These are phyloP conservation scores for Seminavis robusta DNA, from an alignment of 108 stramenopile species.

Conservation along the genomic window DNA sequence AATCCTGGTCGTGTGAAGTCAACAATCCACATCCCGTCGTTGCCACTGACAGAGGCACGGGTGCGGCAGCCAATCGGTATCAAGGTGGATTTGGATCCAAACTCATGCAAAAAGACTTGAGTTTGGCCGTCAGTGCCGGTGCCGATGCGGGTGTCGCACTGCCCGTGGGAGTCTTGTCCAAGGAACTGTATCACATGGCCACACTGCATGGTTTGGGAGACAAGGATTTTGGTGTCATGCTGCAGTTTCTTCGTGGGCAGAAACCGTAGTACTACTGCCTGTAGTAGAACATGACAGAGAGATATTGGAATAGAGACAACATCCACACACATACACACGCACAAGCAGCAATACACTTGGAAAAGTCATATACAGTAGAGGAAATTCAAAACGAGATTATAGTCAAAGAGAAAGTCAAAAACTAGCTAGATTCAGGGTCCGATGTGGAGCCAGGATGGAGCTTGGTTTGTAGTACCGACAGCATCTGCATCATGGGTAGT, in stretches of 20 bases:
- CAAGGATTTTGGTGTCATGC: slow-evolving; percentile 75
- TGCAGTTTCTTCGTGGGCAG: slow-evolving; percentile 55
- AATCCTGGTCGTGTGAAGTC: slow-evolving; percentile 90
- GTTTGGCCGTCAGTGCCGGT: slow-evolving; percentile 68
- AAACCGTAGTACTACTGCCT: not conserved
- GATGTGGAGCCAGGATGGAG: no score
- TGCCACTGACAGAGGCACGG: slow-evolving; percentile 35
- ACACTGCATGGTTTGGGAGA: slow-evolving; percentile 41
- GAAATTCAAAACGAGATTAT: no score
- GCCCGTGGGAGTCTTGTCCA: slow-evolving; percentile 54
- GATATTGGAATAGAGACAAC: no score
- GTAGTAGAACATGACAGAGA: not conserved
- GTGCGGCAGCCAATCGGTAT: slow-evolving; percentile 64
- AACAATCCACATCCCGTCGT: slow-evolving; percentile 91
- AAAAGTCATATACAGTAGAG: no score
- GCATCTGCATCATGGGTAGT: no score
- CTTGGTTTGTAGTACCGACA: no score
- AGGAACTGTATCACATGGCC: slow-evolving; percentile 60
- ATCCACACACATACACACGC: no score
- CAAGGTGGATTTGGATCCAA: slow-evolving; percentile 73
- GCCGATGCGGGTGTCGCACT: slow-evolving; percentile 48
- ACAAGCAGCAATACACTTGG: no score
- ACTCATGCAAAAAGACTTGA: slow-evolving; percentile 87
- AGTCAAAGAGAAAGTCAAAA: no score
- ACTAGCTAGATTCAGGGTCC: no score